phyloP scores from a whole-genome alignment of 306 rosid genomes.

The Spatholobus suberectus region DNA sequence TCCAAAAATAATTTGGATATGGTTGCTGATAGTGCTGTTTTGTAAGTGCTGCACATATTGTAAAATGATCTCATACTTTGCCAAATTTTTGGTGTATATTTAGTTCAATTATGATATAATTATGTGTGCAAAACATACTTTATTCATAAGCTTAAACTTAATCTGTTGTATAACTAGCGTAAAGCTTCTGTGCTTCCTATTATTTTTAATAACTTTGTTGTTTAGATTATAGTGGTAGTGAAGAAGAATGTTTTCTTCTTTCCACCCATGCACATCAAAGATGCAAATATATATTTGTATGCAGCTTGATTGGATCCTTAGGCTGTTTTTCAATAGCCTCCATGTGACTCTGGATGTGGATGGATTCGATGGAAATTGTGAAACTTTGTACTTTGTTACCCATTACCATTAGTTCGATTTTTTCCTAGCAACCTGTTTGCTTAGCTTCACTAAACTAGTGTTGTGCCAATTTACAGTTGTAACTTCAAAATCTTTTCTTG shows the following conservation, averaged over 20 bases:
- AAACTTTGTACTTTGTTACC: background rate
- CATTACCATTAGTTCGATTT: background rate
- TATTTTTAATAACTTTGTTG: background rate
- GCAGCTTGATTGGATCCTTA: background rate
- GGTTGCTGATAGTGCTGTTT: background rate
- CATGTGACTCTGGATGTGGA: background rate
- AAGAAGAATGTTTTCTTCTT: slow-evolving; percentile 6
- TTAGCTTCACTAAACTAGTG: slow-evolving; percentile 11
- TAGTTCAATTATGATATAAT: background rate
- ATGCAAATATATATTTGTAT: background rate
- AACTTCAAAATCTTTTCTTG: slow-evolving; percentile 35
- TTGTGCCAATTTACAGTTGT: slow-evolving; percentile 26
- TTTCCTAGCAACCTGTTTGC: slow-evolving; percentile 17
- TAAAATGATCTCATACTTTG: slow-evolving; percentile 5
- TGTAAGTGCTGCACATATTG: slow-evolving; percentile 3
- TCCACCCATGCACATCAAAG: slow-evolving; percentile 19
- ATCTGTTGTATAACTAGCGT: background rate
- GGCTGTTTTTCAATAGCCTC: background rate
- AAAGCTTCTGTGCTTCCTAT: slow-evolving; percentile 4
- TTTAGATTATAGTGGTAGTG: background rate
- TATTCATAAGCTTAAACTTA: background rate
- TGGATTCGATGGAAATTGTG: background rate
- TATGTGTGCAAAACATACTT: background rate
- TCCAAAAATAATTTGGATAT: background rate
- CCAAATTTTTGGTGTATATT: background rate